Evolutionary conservation across 371 early-diverging fungal species (phyloP).

Genomic region (Blakeslea trispora): DNA sequence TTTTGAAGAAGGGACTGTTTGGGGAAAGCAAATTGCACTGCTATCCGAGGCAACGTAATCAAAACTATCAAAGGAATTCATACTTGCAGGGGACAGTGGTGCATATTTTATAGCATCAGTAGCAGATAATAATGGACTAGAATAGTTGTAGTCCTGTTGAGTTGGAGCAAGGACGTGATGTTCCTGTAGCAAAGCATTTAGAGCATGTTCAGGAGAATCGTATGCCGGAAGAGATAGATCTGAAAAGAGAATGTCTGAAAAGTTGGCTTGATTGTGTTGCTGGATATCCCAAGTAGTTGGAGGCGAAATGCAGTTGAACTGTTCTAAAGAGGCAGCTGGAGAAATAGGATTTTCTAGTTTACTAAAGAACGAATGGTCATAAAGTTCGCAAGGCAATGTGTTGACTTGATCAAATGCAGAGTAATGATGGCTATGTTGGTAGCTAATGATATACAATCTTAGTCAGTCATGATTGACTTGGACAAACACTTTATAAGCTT

Average conservation of each 20-base stretch:
- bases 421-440: no score
- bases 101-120: not conserved
- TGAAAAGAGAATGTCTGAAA: not conserved
- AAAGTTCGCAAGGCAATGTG: not conserved
- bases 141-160: not conserved
- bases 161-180: not conserved
- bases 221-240: not conserved
- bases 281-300: not conserved
- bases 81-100: conserved; percentile 13
- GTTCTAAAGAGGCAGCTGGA: not conserved
- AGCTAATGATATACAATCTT: no score
- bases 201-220: not conserved
- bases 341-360: not conserved
- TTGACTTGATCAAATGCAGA: no score
- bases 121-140: not conserved
- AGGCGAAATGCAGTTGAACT: not conserved
- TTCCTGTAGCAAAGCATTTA: not conserved
- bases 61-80: conserved; percentile 7
- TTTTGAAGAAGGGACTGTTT: not conserved
- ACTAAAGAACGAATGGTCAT: not conserved
- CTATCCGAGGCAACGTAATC: not conserved
- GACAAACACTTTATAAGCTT: no score
- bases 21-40: not conserved
- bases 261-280: not conserved
- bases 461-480: no score